Conservation (phyloP, 2,329 filamentous ascomycete species). For the Chrysoporthe cubensis region DNA sequence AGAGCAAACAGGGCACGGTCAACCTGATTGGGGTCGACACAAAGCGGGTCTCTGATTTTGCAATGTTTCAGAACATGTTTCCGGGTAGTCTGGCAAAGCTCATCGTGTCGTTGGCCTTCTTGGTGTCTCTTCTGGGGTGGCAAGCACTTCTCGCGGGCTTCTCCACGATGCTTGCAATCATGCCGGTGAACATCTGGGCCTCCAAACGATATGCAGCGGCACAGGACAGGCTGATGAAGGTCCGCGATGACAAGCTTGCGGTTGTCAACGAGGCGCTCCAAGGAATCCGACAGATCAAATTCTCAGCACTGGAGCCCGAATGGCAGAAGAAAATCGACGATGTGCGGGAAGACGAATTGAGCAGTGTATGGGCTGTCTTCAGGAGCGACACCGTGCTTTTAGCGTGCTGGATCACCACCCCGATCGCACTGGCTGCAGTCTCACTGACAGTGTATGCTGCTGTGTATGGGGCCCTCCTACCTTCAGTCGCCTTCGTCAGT, state of each 20-base stretch:
- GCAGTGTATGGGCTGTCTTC: conserved; percentile 69
- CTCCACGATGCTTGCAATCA: conserved; percentile 63
- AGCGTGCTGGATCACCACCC: conserved; percentile 73
- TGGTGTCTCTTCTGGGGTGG: conserved; percentile 74
- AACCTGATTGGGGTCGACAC: conserved; percentile 80
- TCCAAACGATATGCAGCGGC: conserved; percentile 67
- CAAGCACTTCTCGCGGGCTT: conserved; percentile 68
- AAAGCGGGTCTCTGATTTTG: conserved; percentile 70
- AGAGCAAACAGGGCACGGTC: conserved; percentile 70
- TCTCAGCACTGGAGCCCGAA: conserved; percentile 73
- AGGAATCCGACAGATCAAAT: conserved; percentile 84
- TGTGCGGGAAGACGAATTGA: conserved; percentile 69
- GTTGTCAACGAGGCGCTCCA: conserved; percentile 77
- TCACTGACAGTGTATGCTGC: conserved; percentile 71
- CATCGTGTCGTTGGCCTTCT: conserved; percentile 66
- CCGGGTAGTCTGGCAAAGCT: conserved; percentile 66
- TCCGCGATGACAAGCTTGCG: conserved; percentile 74
- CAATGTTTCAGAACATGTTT: conserved; percentile 68
- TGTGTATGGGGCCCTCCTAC: conserved; percentile 64
- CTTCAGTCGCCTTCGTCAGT: conserved; percentile 79
- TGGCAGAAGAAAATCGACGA: conserved; percentile 73
- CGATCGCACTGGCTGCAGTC: conserved; percentile 72
- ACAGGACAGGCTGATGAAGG: conserved; percentile 74
- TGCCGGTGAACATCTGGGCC: conserved; percentile 70
- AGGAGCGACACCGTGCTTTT: conserved; percentile 65